phyloP scores from a whole-genome alignment of 2,329 filamentous ascomycete genomes.

The Hortaea werneckii region DNA sequence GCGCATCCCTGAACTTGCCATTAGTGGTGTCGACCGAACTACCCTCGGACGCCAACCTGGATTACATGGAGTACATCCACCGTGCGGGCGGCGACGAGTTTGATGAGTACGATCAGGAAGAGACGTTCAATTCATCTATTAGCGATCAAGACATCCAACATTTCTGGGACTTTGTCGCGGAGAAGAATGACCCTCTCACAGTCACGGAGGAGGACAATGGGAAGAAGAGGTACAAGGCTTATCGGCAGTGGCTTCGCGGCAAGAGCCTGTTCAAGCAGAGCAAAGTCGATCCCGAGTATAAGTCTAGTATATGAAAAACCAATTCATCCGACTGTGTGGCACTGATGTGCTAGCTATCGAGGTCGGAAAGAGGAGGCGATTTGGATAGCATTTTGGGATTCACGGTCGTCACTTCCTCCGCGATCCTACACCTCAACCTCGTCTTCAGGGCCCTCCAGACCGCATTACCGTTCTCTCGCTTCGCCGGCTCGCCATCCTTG shows the following conservation, averaged over 20 bases:
- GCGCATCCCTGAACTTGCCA: conserved; percentile 76
- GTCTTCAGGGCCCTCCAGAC: background rate
- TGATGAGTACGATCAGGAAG: conserved; percentile 13
- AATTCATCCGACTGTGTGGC: no score
- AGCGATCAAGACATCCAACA: conserved; percentile 58
- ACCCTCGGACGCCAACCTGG: conserved; percentile 46
- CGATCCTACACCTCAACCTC: background rate
- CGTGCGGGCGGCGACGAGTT: conserved; percentile 54
- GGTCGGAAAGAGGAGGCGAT: no score
- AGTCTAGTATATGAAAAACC: background rate
- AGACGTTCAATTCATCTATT: conserved; percentile 32
- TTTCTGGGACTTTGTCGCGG: conserved; percentile 66
- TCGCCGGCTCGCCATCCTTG: background rate
- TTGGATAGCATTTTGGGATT: no score
- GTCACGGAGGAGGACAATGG: conserved; percentile 75
- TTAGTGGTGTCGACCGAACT: conserved; percentile 64
- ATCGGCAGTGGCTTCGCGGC: conserved; percentile 85
- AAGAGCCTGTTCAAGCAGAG: conserved; percentile 94
- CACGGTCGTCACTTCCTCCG: background rate
- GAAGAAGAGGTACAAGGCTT: conserved; percentile 96
- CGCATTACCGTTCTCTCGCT: background rate
- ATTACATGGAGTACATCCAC: conserved; percentile 73
- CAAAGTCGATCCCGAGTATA: conserved; percentile 42
- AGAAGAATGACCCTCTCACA: conserved; percentile 74
- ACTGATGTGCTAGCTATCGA: no score